Evolutionary conservation across 257 asterid species (phyloP), one percentile per base, ranked within the genome.

Genomic region (Solanum appendiculatum): DNA sequence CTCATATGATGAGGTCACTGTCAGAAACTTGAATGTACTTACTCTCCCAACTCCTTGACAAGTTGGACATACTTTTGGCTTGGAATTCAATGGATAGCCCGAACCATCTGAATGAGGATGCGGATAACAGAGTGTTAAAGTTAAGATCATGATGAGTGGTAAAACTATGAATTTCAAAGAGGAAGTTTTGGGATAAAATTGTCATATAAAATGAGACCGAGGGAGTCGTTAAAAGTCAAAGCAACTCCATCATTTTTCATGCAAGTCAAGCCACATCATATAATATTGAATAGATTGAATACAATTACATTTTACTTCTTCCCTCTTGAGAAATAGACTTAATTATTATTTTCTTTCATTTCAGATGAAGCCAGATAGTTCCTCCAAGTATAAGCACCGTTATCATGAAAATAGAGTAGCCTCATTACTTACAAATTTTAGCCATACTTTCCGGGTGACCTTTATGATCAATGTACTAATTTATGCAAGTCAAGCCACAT

Each of bases 11-110:
- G 66, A 80, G 64, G 84, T 15, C 58, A 78, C 56, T 8, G 0
- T 78, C 63, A 86, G 5, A 88, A 85, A 40, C 74, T 21, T 56
- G 48, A 37, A 70, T 44, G 82, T 68, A 91, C 98, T 92, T 90
- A 96, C 99, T 89, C 91, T 92, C 86, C 99, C 99, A 87, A 70
- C n/a, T 88, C 98, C 99, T 91, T 85, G 89, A 87, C 99, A 96
- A 86, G 92, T 94, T 34, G 94, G 94, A 90, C 99, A 96, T 23
- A 40, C 86, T 88, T 88, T 94, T 77, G 93, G 86, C 90, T 88
- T 90, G 73, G 97, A 96, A 93, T 94, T 91, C 82, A 89, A 74
- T 78, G 96, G 95, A 89, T 94, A 91, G 88, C 99, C 99, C 66
- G 72, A 92, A 33, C 99, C 99, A 92, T 92, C 99, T 96, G 93